Percentiles rank a stretch among this genome's conserved stretches.
Evolutionary conservation across 1,284 basidiomycete genomes (phyloP).

Genomic region (Hypsizygus ulmarius): DNA sequence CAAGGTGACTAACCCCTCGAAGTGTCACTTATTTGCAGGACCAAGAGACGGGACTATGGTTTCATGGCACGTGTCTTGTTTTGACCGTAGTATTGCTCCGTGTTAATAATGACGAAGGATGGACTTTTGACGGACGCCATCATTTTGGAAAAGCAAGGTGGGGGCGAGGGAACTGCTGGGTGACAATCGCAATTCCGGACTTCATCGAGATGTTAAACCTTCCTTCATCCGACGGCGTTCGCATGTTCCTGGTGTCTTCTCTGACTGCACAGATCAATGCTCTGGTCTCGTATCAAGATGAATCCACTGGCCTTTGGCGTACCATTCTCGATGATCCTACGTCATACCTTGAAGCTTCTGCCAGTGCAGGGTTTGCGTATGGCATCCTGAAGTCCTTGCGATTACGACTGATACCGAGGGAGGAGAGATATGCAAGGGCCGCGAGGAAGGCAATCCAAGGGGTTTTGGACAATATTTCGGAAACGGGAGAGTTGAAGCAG

Average conservation of each 20-base stretch:
- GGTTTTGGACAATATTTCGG: slow-evolving; percentile 51
- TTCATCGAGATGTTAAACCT: slow-evolving; percentile 54
- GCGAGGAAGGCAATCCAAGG: slow-evolving; percentile 52
- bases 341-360: slow-evolving; percentile 59
- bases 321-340: slow-evolving; percentile 57
- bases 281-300: slow-evolving; percentile 49
- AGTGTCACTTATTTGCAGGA: slow-evolving; percentile 52
- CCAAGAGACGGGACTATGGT: slow-evolving; percentile 49
- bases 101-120: slow-evolving; percentile 32
- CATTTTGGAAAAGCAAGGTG: slow-evolving; percentile 56
- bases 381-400: slow-evolving; percentile 59
- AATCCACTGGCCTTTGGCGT: slow-evolving; percentile 55
- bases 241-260: slow-evolving; percentile 45
- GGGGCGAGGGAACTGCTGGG: slow-evolving; percentile 68
- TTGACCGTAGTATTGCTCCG: not conserved
- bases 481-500: slow-evolving; percentile 51
- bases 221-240: slow-evolving; percentile 41
- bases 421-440: slow-evolving; percentile 41
- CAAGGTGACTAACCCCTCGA: slow-evolving; percentile 9
- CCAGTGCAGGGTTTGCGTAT: slow-evolving; percentile 61
- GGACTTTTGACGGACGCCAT: slow-evolving; percentile 51
- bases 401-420: slow-evolving; percentile 43
- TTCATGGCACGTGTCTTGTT: slow-evolving; percentile 45
- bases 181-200: slow-evolving; percentile 60
- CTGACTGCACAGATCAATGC: slow-evolving; percentile 55